phyloP scores from a whole-genome alignment of 2,329 filamentous ascomycete species.

The Fusarium vanettenii region DNA sequence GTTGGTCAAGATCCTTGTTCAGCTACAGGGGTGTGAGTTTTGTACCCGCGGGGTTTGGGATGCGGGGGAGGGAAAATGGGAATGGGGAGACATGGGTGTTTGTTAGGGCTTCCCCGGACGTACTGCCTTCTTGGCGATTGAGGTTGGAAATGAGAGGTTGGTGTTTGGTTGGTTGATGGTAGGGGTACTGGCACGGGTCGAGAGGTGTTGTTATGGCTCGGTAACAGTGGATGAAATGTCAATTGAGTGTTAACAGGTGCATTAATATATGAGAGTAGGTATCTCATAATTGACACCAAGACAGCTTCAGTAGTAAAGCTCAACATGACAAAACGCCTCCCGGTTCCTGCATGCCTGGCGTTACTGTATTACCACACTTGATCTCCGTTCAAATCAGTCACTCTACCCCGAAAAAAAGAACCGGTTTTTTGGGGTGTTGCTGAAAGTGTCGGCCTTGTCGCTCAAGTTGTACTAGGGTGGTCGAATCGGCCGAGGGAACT shows the following conservation, averaged over 20 bases:
- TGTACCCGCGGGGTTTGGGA: slow-evolving; percentile 17
- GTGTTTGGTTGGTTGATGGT: not conserved
- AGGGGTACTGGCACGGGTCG: not conserved
- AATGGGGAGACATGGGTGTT: slow-evolving; percentile 11
- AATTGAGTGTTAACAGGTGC: not conserved
- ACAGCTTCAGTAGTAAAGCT: not conserved
- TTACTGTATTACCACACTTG: not conserved
- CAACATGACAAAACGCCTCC: not conserved
- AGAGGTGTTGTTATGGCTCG: not conserved
- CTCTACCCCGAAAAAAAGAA: not conserved
- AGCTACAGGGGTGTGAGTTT: slow-evolving; percentile 3
- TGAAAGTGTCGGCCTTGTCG: slow-evolving; percentile 12
- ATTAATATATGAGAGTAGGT: not conserved
- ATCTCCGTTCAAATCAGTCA: not conserved
- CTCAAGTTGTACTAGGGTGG: slow-evolving; percentile 19
- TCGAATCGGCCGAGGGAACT: slow-evolving; percentile 16
- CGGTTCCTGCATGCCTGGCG: slow-evolving; percentile 31
- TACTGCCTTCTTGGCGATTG: not conserved
- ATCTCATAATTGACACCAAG: not conserved
- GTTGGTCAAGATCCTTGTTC: slow-evolving; percentile 22
- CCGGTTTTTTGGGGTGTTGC: slow-evolving; percentile 5
- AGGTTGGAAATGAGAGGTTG: slow-evolving; percentile 3
- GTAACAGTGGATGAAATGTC: not conserved
- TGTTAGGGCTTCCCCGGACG: slow-evolving; percentile 27
- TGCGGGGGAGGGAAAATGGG: slow-evolving; percentile 39